A percentile compares a stretch with the other conserved stretches of the same genome.
Evolutionary conservation across 768 basidiomycete species (phyloP).

Genomic region (Hygrophoropsis aurantiaca): DNA sequence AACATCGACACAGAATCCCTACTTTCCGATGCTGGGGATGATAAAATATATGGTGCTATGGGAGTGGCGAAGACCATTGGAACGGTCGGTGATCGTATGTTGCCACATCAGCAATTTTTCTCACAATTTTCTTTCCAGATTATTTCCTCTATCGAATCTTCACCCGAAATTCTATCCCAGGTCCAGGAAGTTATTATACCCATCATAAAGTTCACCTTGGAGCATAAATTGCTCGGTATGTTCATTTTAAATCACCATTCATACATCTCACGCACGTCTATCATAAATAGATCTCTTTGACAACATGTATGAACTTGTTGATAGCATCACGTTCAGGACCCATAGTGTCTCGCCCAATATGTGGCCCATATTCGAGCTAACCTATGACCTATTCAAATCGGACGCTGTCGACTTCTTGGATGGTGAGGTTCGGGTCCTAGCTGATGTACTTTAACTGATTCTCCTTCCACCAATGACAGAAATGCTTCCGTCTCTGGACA

Average conservation of each 20-base stretch:
- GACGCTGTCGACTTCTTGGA: slow-evolving; percentile 87
- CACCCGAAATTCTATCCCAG: slow-evolving; percentile 72
- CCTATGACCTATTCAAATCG: slow-evolving; percentile 78
- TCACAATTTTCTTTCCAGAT: slow-evolving; percentile 47
- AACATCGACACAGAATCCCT: slow-evolving; percentile 57
- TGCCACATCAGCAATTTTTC: background rate
- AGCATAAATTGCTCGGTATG: slow-evolving; percentile 72
- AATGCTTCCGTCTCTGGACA: slow-evolving; percentile 86
- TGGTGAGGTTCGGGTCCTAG: slow-evolving; percentile 41
- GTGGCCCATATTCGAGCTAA: slow-evolving; percentile 87
- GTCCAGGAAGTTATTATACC: slow-evolving; percentile 83
- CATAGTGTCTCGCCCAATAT: slow-evolving; percentile 73
- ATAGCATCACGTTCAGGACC: slow-evolving; percentile 81
- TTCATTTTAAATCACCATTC: background rate
- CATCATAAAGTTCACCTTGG: slow-evolving; percentile 71
- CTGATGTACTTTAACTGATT: background rate
- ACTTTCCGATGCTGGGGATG: slow-evolving; percentile 63
- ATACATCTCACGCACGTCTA: background rate
- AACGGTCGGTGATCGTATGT: slow-evolving; percentile 48
- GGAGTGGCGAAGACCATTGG: slow-evolving; percentile 83
- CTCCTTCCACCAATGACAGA: slow-evolving; percentile 39
- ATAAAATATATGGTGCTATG: slow-evolving; percentile 88
- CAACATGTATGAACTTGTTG: slow-evolving; percentile 84
- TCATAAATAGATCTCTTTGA: slow-evolving; percentile 72
- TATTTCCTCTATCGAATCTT: slow-evolving; percentile 69